Evolutionary conservation across 2,329 filamentous ascomycete genomes (phyloP), one percentile per base, ranked within the genome.

Genomic region (Colletotrichum sojae): DNA sequence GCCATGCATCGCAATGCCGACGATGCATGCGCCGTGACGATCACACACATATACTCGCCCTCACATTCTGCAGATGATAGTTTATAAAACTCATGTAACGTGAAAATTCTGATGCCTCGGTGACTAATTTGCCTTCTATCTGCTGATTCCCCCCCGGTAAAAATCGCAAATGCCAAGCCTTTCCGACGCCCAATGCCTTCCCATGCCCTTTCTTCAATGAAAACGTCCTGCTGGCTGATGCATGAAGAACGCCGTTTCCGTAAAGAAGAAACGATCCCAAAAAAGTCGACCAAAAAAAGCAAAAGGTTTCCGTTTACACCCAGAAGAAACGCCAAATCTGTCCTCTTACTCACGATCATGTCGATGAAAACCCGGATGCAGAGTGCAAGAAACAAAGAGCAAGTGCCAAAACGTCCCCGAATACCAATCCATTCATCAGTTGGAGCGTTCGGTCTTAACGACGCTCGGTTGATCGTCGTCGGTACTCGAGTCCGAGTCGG

Each of bases 401-500:
- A 36, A 36, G 31, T 10, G 2, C 31, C 6, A 31, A 27, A 36
- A 36, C 31, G n/a, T 10, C 9, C 31, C 8, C 31, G 31, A 36
- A 8, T 36, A 36, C 31, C 31, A 3, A 10, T 36, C 27, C 31
- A 36, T 10, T 3, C 0, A 36, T 36, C 31, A 36, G 10, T 36
- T 10, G 31, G 10, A 10, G 31, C 31, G 31, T 36, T 36, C 31
- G 31, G 31, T 10, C 45, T 18, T 18, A 20, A 18, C 18, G 18
- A 48, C 18, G 16, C 18, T 48, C 6, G 13, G 40, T 43, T 43
- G 10, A 2, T 40, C 61, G 10, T 36, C 46, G 10, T 65, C 61
- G 20, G 48, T 48, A 46, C 60, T 63, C 4, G 65, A 65, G n/a
- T 68, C 65, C 6, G 61, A 68, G 4, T 60, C 61, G 4, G 16